Evolutionary conservation across 2,329 filamentous ascomycete species (phyloP).

Genomic region (Orbilia brochopaga): DNA sequence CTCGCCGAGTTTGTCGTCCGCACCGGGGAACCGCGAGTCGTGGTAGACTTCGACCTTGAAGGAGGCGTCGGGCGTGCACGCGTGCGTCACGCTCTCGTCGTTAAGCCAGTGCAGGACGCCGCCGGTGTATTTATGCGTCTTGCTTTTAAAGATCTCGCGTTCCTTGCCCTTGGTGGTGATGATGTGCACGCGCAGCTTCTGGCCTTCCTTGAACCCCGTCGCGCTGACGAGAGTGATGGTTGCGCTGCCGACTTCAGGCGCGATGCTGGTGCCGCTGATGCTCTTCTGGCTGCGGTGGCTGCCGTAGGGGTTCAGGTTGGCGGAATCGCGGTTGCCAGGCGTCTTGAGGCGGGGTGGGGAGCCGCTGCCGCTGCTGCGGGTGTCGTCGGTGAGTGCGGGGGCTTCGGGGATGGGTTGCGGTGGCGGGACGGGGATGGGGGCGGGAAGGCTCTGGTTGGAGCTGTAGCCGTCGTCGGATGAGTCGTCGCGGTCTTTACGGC

Average conservation of each 20-base stretch:
- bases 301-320: conserved; percentile 61
- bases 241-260: conserved; percentile 74
- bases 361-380: conserved; percentile 35
- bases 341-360: conserved; percentile 48
- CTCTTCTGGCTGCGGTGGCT: conserved; percentile 60
- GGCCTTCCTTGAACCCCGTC: conserved; percentile 73
- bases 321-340: conserved; percentile 43
- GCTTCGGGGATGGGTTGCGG: conserved; percentile 12
- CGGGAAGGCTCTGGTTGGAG: conserved; percentile 24
- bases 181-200: conserved; percentile 79
- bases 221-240: conserved; percentile 81
- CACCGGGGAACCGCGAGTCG: conserved; percentile 77
- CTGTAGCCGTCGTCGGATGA: conserved; percentile 55
- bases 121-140: conserved; percentile 76
- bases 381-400: conserved; percentile 16
- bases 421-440: neutral
- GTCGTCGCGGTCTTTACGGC: conserved; percentile 65
- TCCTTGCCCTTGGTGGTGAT: conserved; percentile 66
- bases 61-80: conserved; percentile 77
- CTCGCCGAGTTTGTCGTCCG: conserved; percentile 83
- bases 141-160: conserved; percentile 89
- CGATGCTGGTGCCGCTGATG: conserved; percentile 69
- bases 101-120: conserved; percentile 76
- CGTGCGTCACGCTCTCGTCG: conserved; percentile 70
- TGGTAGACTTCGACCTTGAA: conserved; percentile 88